Evolutionary conservation across 768 basidiomycete genomes (phyloP).

Genomic region (Kwoniella europaea): DNA sequence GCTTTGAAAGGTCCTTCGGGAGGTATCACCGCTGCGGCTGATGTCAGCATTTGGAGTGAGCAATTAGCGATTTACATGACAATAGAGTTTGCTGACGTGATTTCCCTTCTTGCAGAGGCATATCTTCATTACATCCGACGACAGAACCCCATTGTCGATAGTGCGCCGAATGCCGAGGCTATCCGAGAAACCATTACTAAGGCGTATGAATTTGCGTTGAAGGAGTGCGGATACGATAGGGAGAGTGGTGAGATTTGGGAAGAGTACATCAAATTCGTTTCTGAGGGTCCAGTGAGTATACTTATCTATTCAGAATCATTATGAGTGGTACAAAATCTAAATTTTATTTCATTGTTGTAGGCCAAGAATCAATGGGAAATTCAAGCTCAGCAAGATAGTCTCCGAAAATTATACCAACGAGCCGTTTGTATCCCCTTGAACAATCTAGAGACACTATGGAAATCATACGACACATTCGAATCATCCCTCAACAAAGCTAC

Average conservation of each 20-base stretch:
- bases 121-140: conserved; percentile 92
- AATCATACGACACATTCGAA: conserved; percentile 91
- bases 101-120: conserved; percentile 62
- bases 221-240: conserved; percentile 86
- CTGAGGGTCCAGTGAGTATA: conserved; percentile 71
- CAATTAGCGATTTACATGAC: background rate
- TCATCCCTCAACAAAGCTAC: conserved; percentile 85
- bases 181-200: conserved; percentile 79
- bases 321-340: too few relatives aligned
- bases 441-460: conserved; percentile 90
- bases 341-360: conserved; percentile 49
- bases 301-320: conserved; percentile 12
- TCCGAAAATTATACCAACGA: conserved; percentile 89
- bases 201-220: conserved; percentile 91
- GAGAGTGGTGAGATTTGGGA: conserved; percentile 91
- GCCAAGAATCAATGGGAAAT: conserved; percentile 89
- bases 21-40: conserved; percentile 69
- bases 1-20: conserved; percentile 66
- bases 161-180: conserved; percentile 57
- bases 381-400: conserved; percentile 90
- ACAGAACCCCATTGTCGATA: conserved; percentile 62
- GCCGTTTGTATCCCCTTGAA: conserved; percentile 93
- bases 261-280: conserved; percentile 90
- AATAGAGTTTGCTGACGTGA: too few relatives aligned
- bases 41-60: conserved; percentile 78